Base-by-base conservation (phyloP, 2,329 filamentous ascomycete genomes). In the Paecilomyces niveus region DNA sequence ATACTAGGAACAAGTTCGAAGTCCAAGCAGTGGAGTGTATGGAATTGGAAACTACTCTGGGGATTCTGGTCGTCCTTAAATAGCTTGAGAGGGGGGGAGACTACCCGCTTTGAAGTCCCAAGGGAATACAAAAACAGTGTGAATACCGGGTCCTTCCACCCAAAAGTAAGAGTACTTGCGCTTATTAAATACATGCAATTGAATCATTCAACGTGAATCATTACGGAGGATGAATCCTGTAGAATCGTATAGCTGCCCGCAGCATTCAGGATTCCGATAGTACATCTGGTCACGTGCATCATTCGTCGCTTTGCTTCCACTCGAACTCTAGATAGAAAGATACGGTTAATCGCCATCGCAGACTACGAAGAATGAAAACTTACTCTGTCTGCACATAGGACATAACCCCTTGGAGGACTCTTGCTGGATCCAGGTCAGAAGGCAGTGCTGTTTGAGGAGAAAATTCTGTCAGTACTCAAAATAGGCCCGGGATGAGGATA, bases 381-480 rank as follows among this genome's bases (percentile, higher is more conserved):
- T 83, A 94, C 91, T 91, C 75, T 97, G 94, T 65, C 94, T 85
- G 72, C 94, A 99, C 94, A 99, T 97, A 29, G 94, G 94, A 72
- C 94, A 99, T 63, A 97, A 89, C 22, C 93, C 93, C 68, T 92
- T 93, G 29, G 92, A 90, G 11, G 90, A 87, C 63, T 97, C 94
- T 73, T 97, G 92, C 70, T 94, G 90, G 67, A 99, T 91, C 94
- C 94, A 99, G 1, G 72, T 74, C 66, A 74, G 66, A 8, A 99
- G 94, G 75, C 94, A 99, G 76, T 99, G 94, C 92, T 96, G 61
- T 63, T 32, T 6, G 31, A 32, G 15, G 13, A 31, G 4, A 21
- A 39, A 56, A 33, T 26, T 45, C 3, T 18, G 53, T 57, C 49
- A 26, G 57, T 63, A 24, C 61, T 21, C 45, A 26, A 10, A 18